phyloP scores from a whole-genome alignment of 176 grass and related monocot species.

The Triticum monococcum region DNA sequence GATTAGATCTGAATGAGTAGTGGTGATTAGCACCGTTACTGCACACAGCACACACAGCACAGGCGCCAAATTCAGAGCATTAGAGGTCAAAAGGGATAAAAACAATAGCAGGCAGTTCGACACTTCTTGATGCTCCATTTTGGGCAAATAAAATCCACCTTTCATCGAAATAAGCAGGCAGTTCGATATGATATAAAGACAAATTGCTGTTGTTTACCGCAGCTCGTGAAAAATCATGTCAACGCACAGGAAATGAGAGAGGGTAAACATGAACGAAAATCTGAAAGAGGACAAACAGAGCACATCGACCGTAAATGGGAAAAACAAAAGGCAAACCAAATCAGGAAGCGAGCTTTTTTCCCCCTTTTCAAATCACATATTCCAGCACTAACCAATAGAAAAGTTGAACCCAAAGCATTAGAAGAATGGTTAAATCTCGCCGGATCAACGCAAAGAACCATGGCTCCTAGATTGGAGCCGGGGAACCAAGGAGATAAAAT shows the following conservation, averaged over 20 bases:
- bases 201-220: neutral
- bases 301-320: neutral
- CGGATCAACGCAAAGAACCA: neutral
- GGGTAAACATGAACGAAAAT: neutral
- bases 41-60: neutral
- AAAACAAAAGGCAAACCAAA: neutral
- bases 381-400: neutral
- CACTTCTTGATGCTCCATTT: too few relatives aligned
- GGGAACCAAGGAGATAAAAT: neutral
- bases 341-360: neutral
- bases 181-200: neutral
- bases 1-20: neutral
- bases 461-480: neutral
- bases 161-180: neutral
- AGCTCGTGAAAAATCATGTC: neutral
- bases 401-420: neutral
- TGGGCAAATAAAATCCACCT: too few relatives aligned
- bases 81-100: neutral
- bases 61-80: slow-evolving; percentile 17
- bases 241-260: slow-evolving; percentile 3
- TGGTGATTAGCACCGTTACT: neutral
- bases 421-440: neutral
- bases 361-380: neutral
- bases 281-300: neutral
- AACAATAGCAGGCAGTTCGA: neutral